Conservation (phyloP, 2,329 filamentous ascomycete genomes). For the Clonostachys chloroleuca region DNA sequence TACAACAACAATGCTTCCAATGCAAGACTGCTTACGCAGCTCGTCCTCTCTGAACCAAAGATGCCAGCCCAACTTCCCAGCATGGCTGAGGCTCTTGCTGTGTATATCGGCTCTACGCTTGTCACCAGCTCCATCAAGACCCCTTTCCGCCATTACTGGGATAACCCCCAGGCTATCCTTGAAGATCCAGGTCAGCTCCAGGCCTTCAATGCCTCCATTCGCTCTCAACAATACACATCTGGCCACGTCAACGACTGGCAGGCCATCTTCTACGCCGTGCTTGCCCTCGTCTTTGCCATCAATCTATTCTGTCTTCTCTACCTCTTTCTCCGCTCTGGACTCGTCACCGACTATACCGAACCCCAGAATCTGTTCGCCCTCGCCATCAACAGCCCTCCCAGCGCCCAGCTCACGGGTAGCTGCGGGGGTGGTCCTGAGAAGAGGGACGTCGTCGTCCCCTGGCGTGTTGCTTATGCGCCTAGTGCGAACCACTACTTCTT, state of each 20-base stretch:
- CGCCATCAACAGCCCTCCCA: conserved; percentile 56
- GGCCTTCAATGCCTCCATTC: conserved; percentile 59
- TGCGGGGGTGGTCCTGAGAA: conserved; percentile 29
- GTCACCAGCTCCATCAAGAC: conserved; percentile 54
- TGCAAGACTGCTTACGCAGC: conserved; percentile 48
- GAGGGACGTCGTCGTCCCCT: conserved; percentile 31
- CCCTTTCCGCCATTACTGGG: conserved; percentile 56
- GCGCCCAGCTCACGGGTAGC: conserved; percentile 24
- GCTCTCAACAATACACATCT: conserved; percentile 66
- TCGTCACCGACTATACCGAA: conserved; percentile 76
- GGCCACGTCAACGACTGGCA: conserved; percentile 59
- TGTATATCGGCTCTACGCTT: conserved; percentile 63
- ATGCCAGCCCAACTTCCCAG: conserved; percentile 56
- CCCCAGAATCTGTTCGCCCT: conserved; percentile 71
- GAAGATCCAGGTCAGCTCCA: conserved; percentile 39
- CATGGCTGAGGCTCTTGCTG: conserved; percentile 69
- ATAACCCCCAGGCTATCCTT: conserved; percentile 23
- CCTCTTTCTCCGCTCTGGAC: conserved; percentile 45
- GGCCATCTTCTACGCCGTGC: conserved; percentile 60
- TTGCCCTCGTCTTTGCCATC: conserved; percentile 61
- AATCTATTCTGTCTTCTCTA: conserved; percentile 64
- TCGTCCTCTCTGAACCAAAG: conserved; percentile 31
- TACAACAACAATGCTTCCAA: conserved; percentile 53
- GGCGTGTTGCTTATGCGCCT: conserved; percentile 31
- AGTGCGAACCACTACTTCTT: conserved; percentile 37